phyloP scores from a whole-genome alignment of 805 yeast species.

The Schizosaccharomyces octosporus region DNA sequence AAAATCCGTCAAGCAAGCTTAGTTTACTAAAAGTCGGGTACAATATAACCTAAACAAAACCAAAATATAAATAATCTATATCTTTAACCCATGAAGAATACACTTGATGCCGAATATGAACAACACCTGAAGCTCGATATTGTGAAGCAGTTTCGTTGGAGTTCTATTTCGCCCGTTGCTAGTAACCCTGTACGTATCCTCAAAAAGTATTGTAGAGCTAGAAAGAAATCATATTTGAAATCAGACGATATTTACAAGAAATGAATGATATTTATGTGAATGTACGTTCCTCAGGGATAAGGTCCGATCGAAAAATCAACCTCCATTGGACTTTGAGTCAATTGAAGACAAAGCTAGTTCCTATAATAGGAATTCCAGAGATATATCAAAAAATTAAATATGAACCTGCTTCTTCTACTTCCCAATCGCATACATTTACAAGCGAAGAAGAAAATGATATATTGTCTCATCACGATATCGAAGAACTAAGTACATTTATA shows the following conservation, averaged over 20 bases:
- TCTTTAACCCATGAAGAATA: too few species aligned
- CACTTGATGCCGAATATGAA: too few species aligned
- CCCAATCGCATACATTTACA: background rate
- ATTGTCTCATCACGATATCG: background rate
- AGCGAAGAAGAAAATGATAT: background rate
- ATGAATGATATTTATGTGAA: conserved; percentile 20
- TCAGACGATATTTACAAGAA: conserved; percentile 16
- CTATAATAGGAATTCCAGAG: conserved; percentile 52
- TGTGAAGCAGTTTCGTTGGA: too few species aligned
- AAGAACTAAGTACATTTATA: conserved; percentile 5
- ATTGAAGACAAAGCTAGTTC: conserved; percentile 32
- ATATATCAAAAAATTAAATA: conserved; percentile 25
- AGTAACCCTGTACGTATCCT: background rate
- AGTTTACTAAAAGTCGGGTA: too few species aligned
- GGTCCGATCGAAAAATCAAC: conserved; percentile 44
- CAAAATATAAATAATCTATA: too few species aligned
- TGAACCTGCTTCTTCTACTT: background rate
- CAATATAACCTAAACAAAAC: too few species aligned
- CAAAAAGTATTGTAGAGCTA: background rate
- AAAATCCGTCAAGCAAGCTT: too few species aligned
- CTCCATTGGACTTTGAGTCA: conserved; percentile 33
- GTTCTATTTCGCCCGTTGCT: background rate
- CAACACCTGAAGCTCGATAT: too few species aligned
- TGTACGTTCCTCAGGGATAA: conserved; percentile 33
- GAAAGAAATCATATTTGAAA: background rate